Base-by-base conservation (phyloP, 2,329 filamentous ascomycete genomes). In the Alternaria alternata region DNA sequence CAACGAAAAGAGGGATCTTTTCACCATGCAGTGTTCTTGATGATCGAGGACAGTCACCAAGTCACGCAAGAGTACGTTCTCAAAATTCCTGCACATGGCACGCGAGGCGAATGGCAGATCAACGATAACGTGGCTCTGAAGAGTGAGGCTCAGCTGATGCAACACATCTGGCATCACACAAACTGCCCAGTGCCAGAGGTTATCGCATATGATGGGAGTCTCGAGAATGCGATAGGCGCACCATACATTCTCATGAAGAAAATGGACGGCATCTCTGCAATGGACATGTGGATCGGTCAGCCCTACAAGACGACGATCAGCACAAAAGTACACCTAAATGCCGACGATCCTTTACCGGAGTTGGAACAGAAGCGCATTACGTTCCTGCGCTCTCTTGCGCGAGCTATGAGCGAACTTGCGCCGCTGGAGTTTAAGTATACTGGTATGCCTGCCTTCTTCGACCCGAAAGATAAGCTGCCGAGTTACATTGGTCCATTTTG, bases 171-270 rank as follows among this genome's bases (percentile, higher is more conserved):
- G 9, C 30, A 58, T 16, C 39, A 47, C 36, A 64, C 62, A 4
- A 22, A 32, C 6, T 54, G 65, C 9, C 69, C 65, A 1, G 52
- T 72, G 2, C 68, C 69, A 3, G 44, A 57, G 9, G 47, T 69
- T 39, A 26, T 69, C 20, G 59, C 52, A 9, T 71, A 62, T 36
- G 61, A 69, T 32, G 34, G 47, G 2, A 46, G 51, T 7, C 20
- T 62, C 11, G 24, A 64, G 7, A 73, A 70, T 38, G 32, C 26
- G 4, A 60, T 71, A 30, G 43, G 56, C 3, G 59, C 59, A 11
- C 70, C 70, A 11, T 72, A 61, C 41, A 64, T 70, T 14, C 39
- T 72, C 12, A 65, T 68, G 65, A 59, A 54, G 28, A 55, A 51
- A 38, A 12, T 71, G 4, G 1, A 56, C 5, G 69, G 70, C n/a